Evolutionary conservation across 805 yeast species (phyloP).

Genomic region (Nematodospora valgi): DNA sequence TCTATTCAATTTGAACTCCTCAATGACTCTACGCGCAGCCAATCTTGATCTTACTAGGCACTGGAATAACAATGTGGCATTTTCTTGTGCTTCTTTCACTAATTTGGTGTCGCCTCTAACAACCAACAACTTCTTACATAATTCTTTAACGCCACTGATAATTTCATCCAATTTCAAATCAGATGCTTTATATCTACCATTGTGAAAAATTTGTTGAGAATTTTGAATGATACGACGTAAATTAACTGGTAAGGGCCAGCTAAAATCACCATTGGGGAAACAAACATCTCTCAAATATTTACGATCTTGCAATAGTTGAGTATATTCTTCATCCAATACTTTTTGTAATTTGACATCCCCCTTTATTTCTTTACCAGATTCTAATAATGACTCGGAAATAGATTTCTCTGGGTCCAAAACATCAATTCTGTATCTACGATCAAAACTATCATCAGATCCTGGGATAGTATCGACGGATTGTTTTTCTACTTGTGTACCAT

Average conservation of each 20-base stretch:
- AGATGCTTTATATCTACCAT: constrained; percentile 85
- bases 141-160: constrained; percentile 63
- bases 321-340: constrained; percentile 78
- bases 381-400: constrained; percentile 70
- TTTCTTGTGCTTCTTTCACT: constrained; percentile 80
- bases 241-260: constrained; percentile 98
- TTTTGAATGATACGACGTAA: constrained; percentile 95
- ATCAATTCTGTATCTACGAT: constrained; percentile 80
- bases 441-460: constrained; percentile 83
- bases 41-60: constrained; percentile 90
- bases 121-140: constrained; percentile 67
- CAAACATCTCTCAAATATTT: constrained; percentile 70
- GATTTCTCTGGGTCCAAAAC: constrained; percentile 64
- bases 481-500: constrained; percentile 96
- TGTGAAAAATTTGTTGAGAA: constrained; percentile 94
- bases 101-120: constrained; percentile 78
- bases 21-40: constrained; percentile 85
- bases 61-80: constrained; percentile 87
- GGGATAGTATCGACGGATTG: constrained; percentile 95
- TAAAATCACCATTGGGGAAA: constrained; percentile 89
- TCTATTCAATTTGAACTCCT: constrained; percentile 81
- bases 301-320: constrained; percentile 76
- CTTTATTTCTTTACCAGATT: constrained; percentile 84
- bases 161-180: constrained; percentile 85
- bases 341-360: constrained; percentile 86